These are phyloP conservation scores for Rauvolfia tetraphylla DNA, from an alignment of 257 asterid species.

Conservation along the genomic window DNA sequence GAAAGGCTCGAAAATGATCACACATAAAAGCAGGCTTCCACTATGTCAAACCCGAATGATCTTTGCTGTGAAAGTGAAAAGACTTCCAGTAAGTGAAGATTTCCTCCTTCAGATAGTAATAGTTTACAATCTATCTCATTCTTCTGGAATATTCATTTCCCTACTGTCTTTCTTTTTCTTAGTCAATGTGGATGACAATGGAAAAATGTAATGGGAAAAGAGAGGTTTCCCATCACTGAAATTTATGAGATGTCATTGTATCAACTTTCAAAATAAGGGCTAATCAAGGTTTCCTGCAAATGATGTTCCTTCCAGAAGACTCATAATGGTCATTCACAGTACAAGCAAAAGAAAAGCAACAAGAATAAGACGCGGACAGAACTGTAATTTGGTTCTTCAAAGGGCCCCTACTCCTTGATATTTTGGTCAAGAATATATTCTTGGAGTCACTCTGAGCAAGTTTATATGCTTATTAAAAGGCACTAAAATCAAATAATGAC, in stretches of 20 bases:
- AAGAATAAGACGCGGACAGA: neutral
- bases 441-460: neutral
- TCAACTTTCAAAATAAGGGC: neutral
- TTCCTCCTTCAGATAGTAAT: neutral
- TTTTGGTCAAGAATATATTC: constrained; percentile 10
- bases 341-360: neutral
- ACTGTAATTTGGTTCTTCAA: neutral
- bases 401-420: constrained; percentile 6
- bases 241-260: neutral
- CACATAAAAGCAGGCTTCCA: neutral
- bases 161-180: neutral
- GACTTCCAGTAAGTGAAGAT: neutral
- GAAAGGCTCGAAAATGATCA: too few species aligned
- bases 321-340: neutral
- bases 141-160: neutral
- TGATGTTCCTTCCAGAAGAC: neutral
- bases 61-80: neutral
- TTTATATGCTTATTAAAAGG: neutral
- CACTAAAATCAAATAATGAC: neutral
- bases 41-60: neutral
- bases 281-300: neutral
- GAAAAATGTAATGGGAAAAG: neutral
- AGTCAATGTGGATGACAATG: neutral
- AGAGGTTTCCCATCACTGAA: neutral
- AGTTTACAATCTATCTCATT: neutral